Percentiles rank a stretch among this genome's conserved stretches.
phyloP scores from a whole-genome alignment of 176 grass and related monocot genomes.

The Paspalum vaginatum region DNA sequence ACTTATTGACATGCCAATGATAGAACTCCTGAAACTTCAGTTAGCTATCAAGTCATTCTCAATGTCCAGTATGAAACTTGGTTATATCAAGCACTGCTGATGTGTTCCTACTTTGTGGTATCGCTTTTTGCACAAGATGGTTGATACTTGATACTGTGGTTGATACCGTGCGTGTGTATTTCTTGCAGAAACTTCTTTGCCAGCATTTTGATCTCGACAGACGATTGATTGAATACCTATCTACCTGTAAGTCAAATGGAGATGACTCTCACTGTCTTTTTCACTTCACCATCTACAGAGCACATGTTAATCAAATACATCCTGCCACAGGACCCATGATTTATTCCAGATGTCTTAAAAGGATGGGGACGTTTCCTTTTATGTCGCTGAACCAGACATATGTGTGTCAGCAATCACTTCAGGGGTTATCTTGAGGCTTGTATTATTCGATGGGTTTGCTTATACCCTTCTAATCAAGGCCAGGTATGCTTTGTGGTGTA shows the following conservation, averaged over 20 bases:
- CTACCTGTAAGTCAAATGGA: constrained; percentile 54
- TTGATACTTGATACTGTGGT: background rate
- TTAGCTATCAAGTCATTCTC: constrained; percentile 34
- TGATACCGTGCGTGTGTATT: constrained; percentile 32
- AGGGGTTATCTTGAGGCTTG: constrained; percentile 44
- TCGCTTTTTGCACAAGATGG: constrained; percentile 38
- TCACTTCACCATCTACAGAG: constrained; percentile 44
- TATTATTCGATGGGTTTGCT: constrained; percentile 38
- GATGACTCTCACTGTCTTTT: constrained; percentile 47
- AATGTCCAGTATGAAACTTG: constrained; percentile 33
- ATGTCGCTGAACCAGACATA: constrained; percentile 19
- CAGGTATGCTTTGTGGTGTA: constrained; percentile 32
- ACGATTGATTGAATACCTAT: constrained; percentile 80
- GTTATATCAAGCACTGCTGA: constrained; percentile 24
- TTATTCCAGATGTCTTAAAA: constrained; percentile 41
- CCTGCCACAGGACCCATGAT: constrained; percentile 42
- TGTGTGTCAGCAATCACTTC: constrained; percentile 40
- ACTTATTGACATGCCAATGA: constrained; percentile 16
- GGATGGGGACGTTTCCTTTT: constrained; percentile 38
- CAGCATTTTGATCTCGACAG: constrained; percentile 92
- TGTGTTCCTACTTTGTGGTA: constrained; percentile 34
- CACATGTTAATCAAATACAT: constrained; percentile 43
- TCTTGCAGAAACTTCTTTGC: constrained; percentile 94
- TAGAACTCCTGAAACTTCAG: constrained; percentile 43
- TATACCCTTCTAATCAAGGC: constrained; percentile 40